A percentile compares a stretch with the other conserved stretches of the same genome.
Evolutionary conservation across 371 early-diverging fungal genomes (phyloP).

Genomic region (Syncephalastrum contaminatum): DNA sequence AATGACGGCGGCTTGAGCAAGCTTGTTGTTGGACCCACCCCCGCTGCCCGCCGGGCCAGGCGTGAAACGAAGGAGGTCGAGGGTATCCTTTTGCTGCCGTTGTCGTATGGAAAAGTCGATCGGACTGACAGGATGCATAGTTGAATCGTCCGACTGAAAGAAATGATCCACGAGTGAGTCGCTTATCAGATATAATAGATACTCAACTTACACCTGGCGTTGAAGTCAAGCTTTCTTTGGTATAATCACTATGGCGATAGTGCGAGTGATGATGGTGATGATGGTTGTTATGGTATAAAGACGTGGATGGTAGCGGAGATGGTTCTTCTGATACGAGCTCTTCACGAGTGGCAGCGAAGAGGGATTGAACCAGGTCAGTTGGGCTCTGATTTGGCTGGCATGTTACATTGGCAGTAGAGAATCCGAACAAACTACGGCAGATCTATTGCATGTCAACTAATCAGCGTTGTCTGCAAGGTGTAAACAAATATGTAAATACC

Average conservation of each 20-base stretch:
- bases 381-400: constrained; percentile 30
- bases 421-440: constrained; percentile 41
- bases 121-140: constrained; percentile 39
- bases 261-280: not conserved
- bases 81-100: too few relatives aligned
- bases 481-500: constrained; percentile 16
- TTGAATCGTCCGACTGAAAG: not conserved
- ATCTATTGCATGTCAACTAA: constrained; percentile 20
- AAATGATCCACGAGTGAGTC: too few relatives aligned
- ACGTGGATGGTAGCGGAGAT: not conserved
- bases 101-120: constrained; percentile 37
- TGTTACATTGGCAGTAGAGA: constrained; percentile 35
- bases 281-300: constrained; percentile 7
- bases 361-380: constrained; percentile 29
- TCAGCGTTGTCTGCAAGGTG: not conserved
- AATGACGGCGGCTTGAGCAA: constrained; percentile 50
- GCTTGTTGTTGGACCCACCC: constrained; percentile 8
- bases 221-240: not conserved
- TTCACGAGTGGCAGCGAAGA: constrained; percentile 35
- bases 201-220: too few relatives aligned
- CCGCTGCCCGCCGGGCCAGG: constrained; percentile 1
- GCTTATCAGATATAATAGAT: too few relatives aligned
- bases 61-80: too few relatives aligned
- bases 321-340: constrained; percentile 3
- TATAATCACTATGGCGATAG: not conserved